Evolutionary conservation across 2,329 filamentous ascomycete genomes (phyloP), one percentile per base, ranked within the genome.

Genomic region (Colletotrichum phormii): DNA sequence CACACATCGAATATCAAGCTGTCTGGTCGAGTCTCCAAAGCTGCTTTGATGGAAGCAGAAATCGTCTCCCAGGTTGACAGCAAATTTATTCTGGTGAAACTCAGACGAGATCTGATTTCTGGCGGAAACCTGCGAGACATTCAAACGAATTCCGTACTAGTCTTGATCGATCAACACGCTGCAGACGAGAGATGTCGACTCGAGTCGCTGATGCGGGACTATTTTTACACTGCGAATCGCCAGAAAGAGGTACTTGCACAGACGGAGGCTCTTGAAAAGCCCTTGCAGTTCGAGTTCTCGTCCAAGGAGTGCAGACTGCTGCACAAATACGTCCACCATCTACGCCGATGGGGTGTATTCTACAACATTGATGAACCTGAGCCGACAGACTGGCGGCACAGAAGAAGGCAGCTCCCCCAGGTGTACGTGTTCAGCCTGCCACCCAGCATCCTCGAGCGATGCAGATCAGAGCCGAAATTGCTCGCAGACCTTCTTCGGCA

Each of bases 131-230:
- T 49, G 62, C 8, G 35, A 24, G 15, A 5, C 7, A 7, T 29
- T 33, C 46, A 18, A 4, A n/a, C 33, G 4, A 72, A 61, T 87
- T 55, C 84, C 93, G 42, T 91, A 1, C 83, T 98, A 5, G 87
- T 97, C 0, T 85, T 98, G 51, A 88, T 98, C 6, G 97, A 99
- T 78, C 97, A 99, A 78, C 97, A 99, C 79, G 97, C 97, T 0
- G 97, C 95, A 3, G 96, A 98, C 79, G 97, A 99, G 83, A 89
- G 97, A 58, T 91, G 93, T 74, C 91, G 92, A 1, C 89, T 98
- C 1, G 97, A 99, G 79, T 80, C 81, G 0, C 86, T 99, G 1
- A 90, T 97, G 79, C 76, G 77, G 0, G 76, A 75, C 6, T 91
- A 90, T 67, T 90, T 91, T 74, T 58, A 62, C 4, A 51, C 5